Evolutionary conservation across 2,329 filamentous ascomycete species (phyloP), one percentile per base, ranked within the genome.

Genomic region (Penicillium expansum): DNA sequence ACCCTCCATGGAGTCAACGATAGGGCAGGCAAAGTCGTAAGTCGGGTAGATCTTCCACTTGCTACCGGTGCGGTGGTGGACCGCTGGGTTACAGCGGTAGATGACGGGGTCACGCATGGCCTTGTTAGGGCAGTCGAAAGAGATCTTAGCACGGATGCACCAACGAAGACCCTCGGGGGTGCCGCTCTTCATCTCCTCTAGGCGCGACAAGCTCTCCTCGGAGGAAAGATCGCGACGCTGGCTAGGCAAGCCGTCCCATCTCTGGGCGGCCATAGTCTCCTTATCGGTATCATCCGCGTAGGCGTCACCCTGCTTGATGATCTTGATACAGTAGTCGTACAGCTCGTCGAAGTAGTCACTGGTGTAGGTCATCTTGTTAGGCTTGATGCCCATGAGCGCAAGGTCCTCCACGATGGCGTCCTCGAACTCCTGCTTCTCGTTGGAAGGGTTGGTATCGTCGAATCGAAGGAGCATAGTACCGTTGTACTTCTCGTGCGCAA

Each of bases 351-450:
- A 97, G 81, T 96, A 95, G 79, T 99, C 92, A 68, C 90, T 95
- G 2, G 94, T 97, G 79, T 93, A 95, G 18, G 90, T 91, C 57
- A 92, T 83, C 63, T 84, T 83, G 75, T 97, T 93, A 22, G 92
- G 90, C 77, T 89, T 90, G 75, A 99, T 90, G 30, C 92, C 93
- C 83, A 99, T 91, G 52, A 97, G 83, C 48, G 87, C 86, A 49
- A 97, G 83, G 75, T 99, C 94, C 78, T 96, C 89, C 38, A 96
- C 81, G 61, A 99, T 99, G 5, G 92, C 84, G 76, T 97, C 92
- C 73, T 97, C 88, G 74, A 88, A 99, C 78, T 97, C 94, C 73
- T 93, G 87, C 80, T 96, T 97, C 82, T 99, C 94, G 75, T 97
- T 97, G 58, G 89, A 87, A 8, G 94, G 94, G 77, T 99, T 99